Evolutionary conservation across 2,329 filamentous ascomycete genomes (phyloP).

Genomic region (Talaromyces sp.): DNA sequence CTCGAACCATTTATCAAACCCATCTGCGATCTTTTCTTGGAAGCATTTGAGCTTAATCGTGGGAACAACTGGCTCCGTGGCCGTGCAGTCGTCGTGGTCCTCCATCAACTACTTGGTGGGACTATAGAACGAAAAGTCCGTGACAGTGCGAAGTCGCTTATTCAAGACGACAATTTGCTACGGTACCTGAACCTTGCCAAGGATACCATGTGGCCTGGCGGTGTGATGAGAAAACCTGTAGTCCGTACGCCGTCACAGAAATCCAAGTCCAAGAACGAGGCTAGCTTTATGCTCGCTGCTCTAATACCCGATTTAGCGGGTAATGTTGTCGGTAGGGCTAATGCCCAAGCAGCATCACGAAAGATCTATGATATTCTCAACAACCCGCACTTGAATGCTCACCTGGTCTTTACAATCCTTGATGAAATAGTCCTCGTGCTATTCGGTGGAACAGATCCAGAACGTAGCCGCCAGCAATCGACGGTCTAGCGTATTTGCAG

Average conservation of each 20-base stretch:
- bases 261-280: constrained; percentile 76
- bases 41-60: constrained; percentile 89
- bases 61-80: constrained; percentile 97
- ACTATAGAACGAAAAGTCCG: constrained; percentile 95
- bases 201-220: constrained; percentile 73
- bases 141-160: constrained; percentile 70
- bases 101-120: constrained; percentile 91
- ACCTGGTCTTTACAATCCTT: constrained; percentile 67
- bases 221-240: constrained; percentile 47
- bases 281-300: constrained; percentile 82
- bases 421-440: constrained; percentile 67
- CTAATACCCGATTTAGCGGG: constrained; percentile 86
- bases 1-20: constrained; percentile 96
- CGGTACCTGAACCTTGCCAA: constrained; percentile 71
- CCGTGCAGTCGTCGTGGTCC: constrained; percentile 88
- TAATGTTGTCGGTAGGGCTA: constrained; percentile 87
- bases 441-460: constrained; percentile 46
- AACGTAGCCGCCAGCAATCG: constrained; percentile 6
- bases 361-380: constrained; percentile 89
- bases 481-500: not conserved
- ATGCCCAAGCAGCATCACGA: constrained; percentile 85
- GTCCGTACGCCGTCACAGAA: constrained; percentile 70
- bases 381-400: constrained; percentile 79
- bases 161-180: constrained; percentile 75
- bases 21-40: constrained; percentile 95